These are phyloP conservation scores for Escovopsis sp. DNA, from an alignment of 2,329 filamentous ascomycete species.

Conservation along the genomic window DNA sequence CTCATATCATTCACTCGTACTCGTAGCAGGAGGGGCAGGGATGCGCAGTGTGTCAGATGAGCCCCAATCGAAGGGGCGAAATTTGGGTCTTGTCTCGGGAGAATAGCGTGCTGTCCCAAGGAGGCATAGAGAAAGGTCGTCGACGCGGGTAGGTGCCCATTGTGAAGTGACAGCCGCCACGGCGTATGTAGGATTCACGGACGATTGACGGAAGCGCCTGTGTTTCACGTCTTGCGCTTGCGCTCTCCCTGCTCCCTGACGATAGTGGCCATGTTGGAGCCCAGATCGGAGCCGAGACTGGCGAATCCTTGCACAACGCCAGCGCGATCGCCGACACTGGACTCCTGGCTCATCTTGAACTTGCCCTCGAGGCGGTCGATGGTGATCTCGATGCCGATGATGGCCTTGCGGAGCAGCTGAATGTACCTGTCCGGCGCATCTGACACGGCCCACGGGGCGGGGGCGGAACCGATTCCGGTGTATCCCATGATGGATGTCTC, in stretches of 20 bases:
- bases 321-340: slow-evolving; percentile 32
- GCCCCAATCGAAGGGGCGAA: too few species aligned
- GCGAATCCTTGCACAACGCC: slow-evolving; percentile 44
- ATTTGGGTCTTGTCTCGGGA: too few species aligned
- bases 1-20: too few species aligned
- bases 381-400: slow-evolving; percentile 45
- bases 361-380: slow-evolving; percentile 42
- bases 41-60: too few species aligned
- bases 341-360: slow-evolving; percentile 54
- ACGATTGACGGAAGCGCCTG: too few species aligned
- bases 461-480: slow-evolving; percentile 16
- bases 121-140: too few species aligned
- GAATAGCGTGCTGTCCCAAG: too few species aligned
- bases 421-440: slow-evolving; percentile 43
- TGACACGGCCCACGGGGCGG: slow-evolving; percentile 35
- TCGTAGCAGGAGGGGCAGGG: too few species aligned
- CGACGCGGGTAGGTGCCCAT: too few species aligned
- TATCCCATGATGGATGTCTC: slow-evolving; percentile 44
- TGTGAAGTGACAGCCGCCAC: too few species aligned
- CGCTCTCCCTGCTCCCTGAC: slow-evolving; percentile 16
- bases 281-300: slow-evolving; percentile 15
- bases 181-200: too few species aligned
- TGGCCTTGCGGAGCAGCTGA: slow-evolving; percentile 39
- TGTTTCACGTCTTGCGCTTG: too few species aligned
- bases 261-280: slow-evolving; percentile 15